Conservation (phyloP, 2,329 filamentous ascomycete species). For the Fusarium metavorans region DNA sequence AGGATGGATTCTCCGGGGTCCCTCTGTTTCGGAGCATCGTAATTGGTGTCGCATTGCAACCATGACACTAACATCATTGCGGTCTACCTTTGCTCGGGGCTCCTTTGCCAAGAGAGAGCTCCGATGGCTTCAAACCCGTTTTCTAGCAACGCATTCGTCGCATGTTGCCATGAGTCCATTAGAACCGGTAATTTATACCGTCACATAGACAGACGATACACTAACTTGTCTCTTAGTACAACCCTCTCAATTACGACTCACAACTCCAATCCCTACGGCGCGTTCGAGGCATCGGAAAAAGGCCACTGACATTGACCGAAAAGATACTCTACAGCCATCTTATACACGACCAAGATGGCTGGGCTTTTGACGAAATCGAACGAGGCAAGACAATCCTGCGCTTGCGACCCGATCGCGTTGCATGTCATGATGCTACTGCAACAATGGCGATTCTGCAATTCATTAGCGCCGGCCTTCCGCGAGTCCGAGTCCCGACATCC, state of each 20-base stretch:
- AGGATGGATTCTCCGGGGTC: neutral
- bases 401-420: constrained; percentile 53
- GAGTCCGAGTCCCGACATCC: constrained; percentile 53
- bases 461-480: constrained; percentile 54
- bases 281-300: constrained; percentile 29
- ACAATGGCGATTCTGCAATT: constrained; percentile 58
- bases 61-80: constrained; percentile 1
- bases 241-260: constrained; percentile 30
- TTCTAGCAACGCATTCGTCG: constrained; percentile 11
- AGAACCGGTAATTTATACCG: constrained; percentile 16
- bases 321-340: constrained; percentile 55
- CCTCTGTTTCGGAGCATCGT: neutral
- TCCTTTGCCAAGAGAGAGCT: neutral
- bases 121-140: neutral
- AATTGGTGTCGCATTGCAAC: neutral
- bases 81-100: neutral
- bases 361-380: constrained; percentile 46
- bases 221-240: constrained; percentile 18
- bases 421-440: constrained; percentile 57
- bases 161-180: constrained; percentile 38
- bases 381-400: constrained; percentile 53
- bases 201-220: neutral
- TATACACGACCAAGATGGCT: constrained; percentile 44
- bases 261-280: constrained; percentile 25
- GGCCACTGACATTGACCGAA: constrained; percentile 52